Evolutionary conservation across 2,329 filamentous ascomycete species (phyloP).

Genomic region (Cladosporium sp.): DNA sequence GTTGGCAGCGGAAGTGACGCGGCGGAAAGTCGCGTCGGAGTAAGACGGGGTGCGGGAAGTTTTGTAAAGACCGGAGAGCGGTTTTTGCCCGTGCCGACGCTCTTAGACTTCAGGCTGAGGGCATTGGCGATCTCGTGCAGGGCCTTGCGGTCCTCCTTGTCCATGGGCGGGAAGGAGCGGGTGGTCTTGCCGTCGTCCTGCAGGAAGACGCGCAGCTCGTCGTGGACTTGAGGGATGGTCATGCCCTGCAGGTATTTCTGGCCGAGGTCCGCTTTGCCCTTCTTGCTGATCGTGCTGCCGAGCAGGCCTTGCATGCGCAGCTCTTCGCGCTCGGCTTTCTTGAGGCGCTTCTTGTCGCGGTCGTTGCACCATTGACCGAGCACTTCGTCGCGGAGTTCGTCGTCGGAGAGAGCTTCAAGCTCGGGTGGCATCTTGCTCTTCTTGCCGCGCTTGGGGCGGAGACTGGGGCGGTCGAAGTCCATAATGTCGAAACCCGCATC

Average conservation of each 20-base stretch:
- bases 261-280: slow-evolving; percentile 50
- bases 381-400: slow-evolving; percentile 39
- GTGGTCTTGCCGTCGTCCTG: slow-evolving; percentile 59
- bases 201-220: slow-evolving; percentile 71
- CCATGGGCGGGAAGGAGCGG: slow-evolving; percentile 77
- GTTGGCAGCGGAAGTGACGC: slow-evolving; percentile 33
- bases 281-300: slow-evolving; percentile 25
- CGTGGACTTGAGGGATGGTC: slow-evolving; percentile 63
- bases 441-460: slow-evolving; percentile 61
- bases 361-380: slow-evolving; percentile 41
- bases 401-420: slow-evolving; percentile 39
- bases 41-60: slow-evolving; percentile 63
- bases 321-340: slow-evolving; percentile 46
- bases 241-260: slow-evolving; percentile 72
- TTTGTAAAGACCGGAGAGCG: slow-evolving; percentile 77
- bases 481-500: slow-evolving; percentile 78
- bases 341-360: slow-evolving; percentile 42
- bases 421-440: slow-evolving; percentile 40
- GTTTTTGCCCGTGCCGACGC: slow-evolving; percentile 66
- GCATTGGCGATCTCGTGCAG: slow-evolving; percentile 75
- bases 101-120: slow-evolving; percentile 80
- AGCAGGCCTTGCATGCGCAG: slow-evolving; percentile 42
- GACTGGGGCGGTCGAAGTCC: slow-evolving; percentile 70
- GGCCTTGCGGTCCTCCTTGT: slow-evolving; percentile 68
- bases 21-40: slow-evolving; percentile 48